Evolutionary conservation across 768 basidiomycete genomes (phyloP).

Genomic region (Collybia nuda): DNA sequence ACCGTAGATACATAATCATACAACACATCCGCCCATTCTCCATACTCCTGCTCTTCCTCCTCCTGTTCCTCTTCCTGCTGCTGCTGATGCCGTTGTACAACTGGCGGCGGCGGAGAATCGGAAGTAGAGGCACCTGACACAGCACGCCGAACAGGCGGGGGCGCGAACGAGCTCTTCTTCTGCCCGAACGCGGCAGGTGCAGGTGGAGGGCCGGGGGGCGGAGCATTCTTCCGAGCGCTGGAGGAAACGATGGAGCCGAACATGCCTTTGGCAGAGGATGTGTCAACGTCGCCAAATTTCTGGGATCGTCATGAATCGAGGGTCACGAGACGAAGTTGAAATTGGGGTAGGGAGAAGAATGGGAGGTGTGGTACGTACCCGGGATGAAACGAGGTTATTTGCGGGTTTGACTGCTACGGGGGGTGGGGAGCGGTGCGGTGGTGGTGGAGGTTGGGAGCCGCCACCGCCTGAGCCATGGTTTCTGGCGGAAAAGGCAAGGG

Average conservation of each 20-base stretch:
- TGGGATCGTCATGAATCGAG: constrained; percentile 16
- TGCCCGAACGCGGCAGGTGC: constrained; percentile 35
- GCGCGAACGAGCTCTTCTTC: constrained; percentile 35
- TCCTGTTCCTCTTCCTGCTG: constrained; percentile 28
- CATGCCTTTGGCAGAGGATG: constrained; percentile 47
- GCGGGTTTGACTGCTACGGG: constrained; percentile 16
- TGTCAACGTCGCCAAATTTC: constrained; percentile 65
- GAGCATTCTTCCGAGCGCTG: constrained; percentile 35
- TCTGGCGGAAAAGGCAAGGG: constrained; percentile 37
- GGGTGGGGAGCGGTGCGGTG: constrained; percentile 12
- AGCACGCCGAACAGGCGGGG: constrained; percentile 16
- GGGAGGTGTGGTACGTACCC: constrained; percentile 18
- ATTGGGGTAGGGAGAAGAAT: neutral
- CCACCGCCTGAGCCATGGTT: too few relatives aligned
- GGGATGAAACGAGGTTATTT: constrained; percentile 20
- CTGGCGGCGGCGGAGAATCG: constrained; percentile 26
- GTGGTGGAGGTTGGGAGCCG: constrained; percentile 13
- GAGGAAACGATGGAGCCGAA: constrained; percentile 45
- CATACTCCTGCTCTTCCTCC: constrained; percentile 36
- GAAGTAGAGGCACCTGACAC: constrained; percentile 11
- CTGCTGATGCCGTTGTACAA: constrained; percentile 27
- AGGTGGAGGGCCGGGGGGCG: constrained; percentile 30
- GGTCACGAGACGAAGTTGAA: neutral
- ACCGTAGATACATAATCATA: constrained; percentile 76
- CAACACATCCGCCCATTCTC: constrained; percentile 77